Percentiles rank a stretch among this genome's conserved stretches.
Conservation (phyloP, 2,329 filamentous ascomycete genomes). For the Beauveria varroae region DNA sequence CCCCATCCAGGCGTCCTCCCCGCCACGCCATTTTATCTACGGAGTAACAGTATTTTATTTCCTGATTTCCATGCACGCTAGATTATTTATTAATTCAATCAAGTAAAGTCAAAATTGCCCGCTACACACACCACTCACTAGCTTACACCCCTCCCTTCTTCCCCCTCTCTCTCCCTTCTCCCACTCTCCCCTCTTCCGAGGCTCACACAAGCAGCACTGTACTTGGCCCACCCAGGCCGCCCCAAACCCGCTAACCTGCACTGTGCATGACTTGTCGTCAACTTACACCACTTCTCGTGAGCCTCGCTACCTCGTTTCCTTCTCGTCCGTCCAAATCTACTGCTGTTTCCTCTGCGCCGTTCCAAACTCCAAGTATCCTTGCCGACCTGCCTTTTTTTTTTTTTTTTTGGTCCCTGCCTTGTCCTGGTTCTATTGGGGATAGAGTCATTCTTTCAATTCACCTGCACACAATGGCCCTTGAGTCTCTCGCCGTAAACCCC, state of each 20-base stretch:
- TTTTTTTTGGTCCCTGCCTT: not conserved
- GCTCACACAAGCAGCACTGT: not conserved
- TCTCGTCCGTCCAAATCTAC: not conserved
- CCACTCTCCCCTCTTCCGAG: not conserved
- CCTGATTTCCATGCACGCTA: too few relatives aligned
- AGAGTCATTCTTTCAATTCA: not conserved
- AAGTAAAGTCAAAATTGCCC: too few relatives aligned
- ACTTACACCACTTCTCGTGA: constrained; percentile 5
- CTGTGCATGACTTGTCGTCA: constrained; percentile 2
- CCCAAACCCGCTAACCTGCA: not conserved
- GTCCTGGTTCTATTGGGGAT: not conserved
- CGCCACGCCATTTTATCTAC: too few relatives aligned
- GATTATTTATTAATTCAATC: too few relatives aligned
- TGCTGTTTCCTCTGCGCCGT: not conserved
- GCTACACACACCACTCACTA: not conserved
- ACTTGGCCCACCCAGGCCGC: not conserved
- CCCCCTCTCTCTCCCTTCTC: not conserved
- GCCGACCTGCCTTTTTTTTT: not conserved
- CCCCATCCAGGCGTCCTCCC: too few relatives aligned
- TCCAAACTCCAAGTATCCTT: not conserved
- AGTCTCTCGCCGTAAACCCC: not conserved
- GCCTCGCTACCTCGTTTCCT: not conserved
- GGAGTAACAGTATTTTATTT: too few relatives aligned
- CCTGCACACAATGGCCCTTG: not conserved
- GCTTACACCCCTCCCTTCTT: not conserved